These are phyloP conservation scores for Pichia sporocuriosa DNA, from an alignment of 805 yeast species.

Conservation along the genomic window DNA sequence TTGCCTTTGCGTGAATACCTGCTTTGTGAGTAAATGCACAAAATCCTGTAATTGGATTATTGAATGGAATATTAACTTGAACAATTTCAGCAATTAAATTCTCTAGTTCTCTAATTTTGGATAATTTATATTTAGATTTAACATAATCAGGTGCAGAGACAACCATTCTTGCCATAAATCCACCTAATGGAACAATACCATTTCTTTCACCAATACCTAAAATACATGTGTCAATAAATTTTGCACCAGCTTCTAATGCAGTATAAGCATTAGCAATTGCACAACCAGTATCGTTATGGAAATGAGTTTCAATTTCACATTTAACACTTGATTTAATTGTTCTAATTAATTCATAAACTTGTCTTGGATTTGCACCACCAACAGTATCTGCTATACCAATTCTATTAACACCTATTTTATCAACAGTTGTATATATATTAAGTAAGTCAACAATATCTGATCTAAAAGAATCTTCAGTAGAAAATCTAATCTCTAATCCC, in stretches of 20 bases:
- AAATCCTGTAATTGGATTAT: slow-evolving; percentile 58
- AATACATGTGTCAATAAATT: slow-evolving; percentile 50
- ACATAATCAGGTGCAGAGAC: slow-evolving; percentile 56
- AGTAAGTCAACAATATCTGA: slow-evolving; percentile 53
- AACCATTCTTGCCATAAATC: slow-evolving; percentile 58
- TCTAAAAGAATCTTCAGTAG: slow-evolving; percentile 55
- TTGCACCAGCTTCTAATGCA: slow-evolving; percentile 58
- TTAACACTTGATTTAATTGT: slow-evolving; percentile 50
- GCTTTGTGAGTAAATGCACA: slow-evolving; percentile 62
- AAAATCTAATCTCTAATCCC: slow-evolving; percentile 52
- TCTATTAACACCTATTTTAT: slow-evolving; percentile 55
- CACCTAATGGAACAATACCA: slow-evolving; percentile 57
- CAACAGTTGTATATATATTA: slow-evolving; percentile 54
- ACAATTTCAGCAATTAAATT: slow-evolving; percentile 54
- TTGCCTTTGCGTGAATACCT: slow-evolving; percentile 58
- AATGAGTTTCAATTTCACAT: slow-evolving; percentile 56
- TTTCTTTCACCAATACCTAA: slow-evolving; percentile 60
- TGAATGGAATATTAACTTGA: slow-evolving; percentile 52
- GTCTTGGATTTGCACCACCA: slow-evolving; percentile 60
- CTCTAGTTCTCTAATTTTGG: slow-evolving; percentile 51
- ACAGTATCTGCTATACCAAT: slow-evolving; percentile 61
- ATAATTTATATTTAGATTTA: slow-evolving; percentile 48
- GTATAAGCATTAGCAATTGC: slow-evolving; percentile 59
- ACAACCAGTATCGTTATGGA: slow-evolving; percentile 60
- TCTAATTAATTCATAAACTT: slow-evolving; percentile 52